A percentile compares a stretch with the other conserved stretches of the same genome.
These are phyloP conservation scores for Pseudonectria buxi DNA, from an alignment of 2,329 filamentous ascomycete genomes.

Conservation along the genomic window DNA sequence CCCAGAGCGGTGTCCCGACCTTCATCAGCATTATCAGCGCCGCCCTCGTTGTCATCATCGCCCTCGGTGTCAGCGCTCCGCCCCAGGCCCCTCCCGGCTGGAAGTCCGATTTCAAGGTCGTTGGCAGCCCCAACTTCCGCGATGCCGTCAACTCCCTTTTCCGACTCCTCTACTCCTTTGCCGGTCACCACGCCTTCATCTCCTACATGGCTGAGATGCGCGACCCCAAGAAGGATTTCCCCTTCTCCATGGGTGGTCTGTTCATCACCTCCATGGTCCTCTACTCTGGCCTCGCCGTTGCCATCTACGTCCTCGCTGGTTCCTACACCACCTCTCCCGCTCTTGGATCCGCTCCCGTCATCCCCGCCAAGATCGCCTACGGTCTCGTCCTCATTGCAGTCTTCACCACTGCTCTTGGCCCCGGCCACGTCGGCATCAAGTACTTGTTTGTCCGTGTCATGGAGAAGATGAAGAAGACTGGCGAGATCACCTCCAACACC, in stretches of 20 bases:
- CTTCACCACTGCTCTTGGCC: slow-evolving; percentile 16
- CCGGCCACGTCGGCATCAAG: slow-evolving; percentile 22
- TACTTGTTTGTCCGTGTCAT: slow-evolving; percentile 16
- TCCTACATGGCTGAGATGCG: slow-evolving; percentile 22
- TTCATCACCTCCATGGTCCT: slow-evolving; percentile 17
- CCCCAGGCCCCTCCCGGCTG: slow-evolving; percentile 9
- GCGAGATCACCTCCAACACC: slow-evolving; percentile 14
- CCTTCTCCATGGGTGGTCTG: slow-evolving; percentile 14
- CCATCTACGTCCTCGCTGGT: slow-evolving; percentile 18
- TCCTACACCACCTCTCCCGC: slow-evolving; percentile 16
- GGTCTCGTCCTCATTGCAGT: slow-evolving; percentile 17
- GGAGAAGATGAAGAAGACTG: slow-evolving; percentile 10
- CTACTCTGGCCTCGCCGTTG: slow-evolving; percentile 16
- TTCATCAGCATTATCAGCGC: slow-evolving; percentile 15
- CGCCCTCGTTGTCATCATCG: slow-evolving; percentile 16
- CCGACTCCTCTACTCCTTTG: slow-evolving; percentile 19
- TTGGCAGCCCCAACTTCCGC: slow-evolving; percentile 15
- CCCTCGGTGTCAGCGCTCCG: slow-evolving; percentile 11
- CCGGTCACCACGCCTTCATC: slow-evolving; percentile 21
- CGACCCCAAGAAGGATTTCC: slow-evolving; percentile 15
- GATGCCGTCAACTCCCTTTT: slow-evolving; percentile 15
- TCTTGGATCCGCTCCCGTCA: slow-evolving; percentile 12
- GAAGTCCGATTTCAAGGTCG: slow-evolving; percentile 12
- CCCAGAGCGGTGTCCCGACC: slow-evolving; percentile 13
- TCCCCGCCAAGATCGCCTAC: slow-evolving; percentile 17